phyloP scores from a whole-genome alignment of 2,329 filamentous ascomycete species.

The Cladophialophora carrionii region DNA sequence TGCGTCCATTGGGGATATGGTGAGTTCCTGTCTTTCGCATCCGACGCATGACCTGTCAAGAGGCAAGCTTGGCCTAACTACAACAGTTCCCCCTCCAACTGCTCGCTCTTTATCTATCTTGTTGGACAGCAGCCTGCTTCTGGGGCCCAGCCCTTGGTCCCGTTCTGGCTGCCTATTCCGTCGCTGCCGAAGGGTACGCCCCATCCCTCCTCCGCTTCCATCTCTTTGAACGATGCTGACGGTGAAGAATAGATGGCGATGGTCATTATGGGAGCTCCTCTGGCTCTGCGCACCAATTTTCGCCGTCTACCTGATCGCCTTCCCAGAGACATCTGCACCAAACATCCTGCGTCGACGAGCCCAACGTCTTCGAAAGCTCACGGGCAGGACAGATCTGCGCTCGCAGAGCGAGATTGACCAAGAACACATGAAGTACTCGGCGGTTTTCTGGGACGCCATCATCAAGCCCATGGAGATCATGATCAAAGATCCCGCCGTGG shows the following conservation, averaged over 20 bases:
- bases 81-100: constrained; percentile 55
- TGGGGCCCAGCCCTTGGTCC: constrained; percentile 62
- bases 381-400: constrained; percentile 59
- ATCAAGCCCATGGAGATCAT: constrained; percentile 65
- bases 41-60: not conserved
- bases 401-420: constrained; percentile 68
- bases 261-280: constrained; percentile 62
- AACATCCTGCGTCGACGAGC: constrained; percentile 66
- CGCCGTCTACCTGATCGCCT: constrained; percentile 61
- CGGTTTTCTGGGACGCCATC: constrained; percentile 57
- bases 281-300: constrained; percentile 64
- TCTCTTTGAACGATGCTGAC: not conserved
- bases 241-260: constrained; percentile 55
- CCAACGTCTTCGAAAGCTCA: constrained; percentile 61
- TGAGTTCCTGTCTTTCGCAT: not conserved
- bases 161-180: constrained; percentile 63
- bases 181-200: constrained; percentile 51
- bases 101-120: constrained; percentile 61
- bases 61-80: not conserved
- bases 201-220: not conserved
- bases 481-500: constrained; percentile 63
- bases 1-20: constrained; percentile 50
- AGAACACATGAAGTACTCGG: constrained; percentile 52
- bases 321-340: constrained; percentile 65
- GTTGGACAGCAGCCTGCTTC: constrained; percentile 56